Evolutionary conservation across 176 grass and related monocot species (phyloP), one percentile per base, ranked within the genome.

Genomic region (Aegilops longissima): DNA sequence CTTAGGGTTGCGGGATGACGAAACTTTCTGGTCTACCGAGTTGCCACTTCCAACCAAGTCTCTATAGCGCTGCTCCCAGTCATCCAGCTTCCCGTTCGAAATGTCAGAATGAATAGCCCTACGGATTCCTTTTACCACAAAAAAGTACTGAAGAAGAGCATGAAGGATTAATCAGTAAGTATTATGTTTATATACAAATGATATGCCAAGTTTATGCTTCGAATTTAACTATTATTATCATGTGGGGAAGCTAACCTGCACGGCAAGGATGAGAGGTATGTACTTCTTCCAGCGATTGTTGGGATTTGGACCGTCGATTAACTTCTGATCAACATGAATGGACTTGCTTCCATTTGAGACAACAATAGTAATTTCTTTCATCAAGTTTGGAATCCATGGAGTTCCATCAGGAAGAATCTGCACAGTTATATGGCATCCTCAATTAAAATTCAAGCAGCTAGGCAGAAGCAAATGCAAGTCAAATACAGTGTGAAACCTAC

Each of bases 381-480:
- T 82, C 80, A 96, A 88, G 71, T 96, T 93, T 44, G 97, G 89
- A 79, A 99, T 89, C 94, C 97, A 99, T 45, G 87, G 73, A 54
- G 90, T 96, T 40, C 94, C 97, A 83, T 93, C 92, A 17, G 94
- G 94, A 80, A 99, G 88, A 91, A 96, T 82, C 94, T 99, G n/a
- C 85, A 25, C 65, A 88, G 23, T 77, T 23, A 61, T 24, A 82
- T 20, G 79, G 2, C 30, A 81, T 80, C 68, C 71, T 76, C 16
- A 58, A 74, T 79, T 76, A 77, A 71, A 25, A 40, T 65, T 61
- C 54, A 78, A 71, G n/a, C 52, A 47, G 30, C n/a, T 23, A 77
- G 56, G 42, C 29, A 79, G 5, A 68, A 16, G 67, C 12, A 44
- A 81, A 81, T 85, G 47, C 71, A 61, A 62, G 56, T 40, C 1